Base-by-base conservation (phyloP, 2,329 filamentous ascomycete genomes). In the Sclerotinia borealis region DNA sequence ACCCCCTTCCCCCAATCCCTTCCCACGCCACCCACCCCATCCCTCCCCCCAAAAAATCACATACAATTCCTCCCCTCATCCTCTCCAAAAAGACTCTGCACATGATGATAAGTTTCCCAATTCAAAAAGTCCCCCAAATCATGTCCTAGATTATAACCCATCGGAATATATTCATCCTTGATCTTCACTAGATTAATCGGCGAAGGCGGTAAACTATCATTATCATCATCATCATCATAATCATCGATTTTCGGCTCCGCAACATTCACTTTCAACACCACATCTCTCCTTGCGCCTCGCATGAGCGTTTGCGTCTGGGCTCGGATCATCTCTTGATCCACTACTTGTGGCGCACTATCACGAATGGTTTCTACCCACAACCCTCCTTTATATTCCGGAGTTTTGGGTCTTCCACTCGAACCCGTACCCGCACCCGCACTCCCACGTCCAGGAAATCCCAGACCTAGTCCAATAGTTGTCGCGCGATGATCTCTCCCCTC, bases 131-230 rank as follows among this genome's bases (percentile, higher is more conserved):
- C 83, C 1, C 81, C 81, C 45, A 86, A 70, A 69, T 86, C 84
- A 65, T 85, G 81, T 13, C 79, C 79, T 2, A 87, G 76, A 66
- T 87, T 87, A 70, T 81, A 86, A 0, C 83, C 83, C 84, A 87
- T 86, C 0, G 83, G 81, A 60, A 83, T 79, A 11, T 77, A 71
- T 59, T 78, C 76, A 41, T 68, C 66, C 27, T 61, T 65, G 17
- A 39, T 55, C 25, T 64, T 36, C 1, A 66, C 59, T 6, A 70
- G 29, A 49, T 71, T 65, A 15, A 72, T 69, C 10, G 72, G 70
- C 58, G 68, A 71, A 4, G 66, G 65, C 10, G 70, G 71, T 27
- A 70, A 39, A 59, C 39, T 48, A 58, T 62, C 60, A 49, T 56
- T 29, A 29, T 55, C 49, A 5, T 48, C 34, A 19, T 49, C 45